Evolutionary conservation across 164 flowering plant genomes (phyloP), one percentile per base, ranked within the genome.

Genomic region (Pachysandra terminalis): DNA sequence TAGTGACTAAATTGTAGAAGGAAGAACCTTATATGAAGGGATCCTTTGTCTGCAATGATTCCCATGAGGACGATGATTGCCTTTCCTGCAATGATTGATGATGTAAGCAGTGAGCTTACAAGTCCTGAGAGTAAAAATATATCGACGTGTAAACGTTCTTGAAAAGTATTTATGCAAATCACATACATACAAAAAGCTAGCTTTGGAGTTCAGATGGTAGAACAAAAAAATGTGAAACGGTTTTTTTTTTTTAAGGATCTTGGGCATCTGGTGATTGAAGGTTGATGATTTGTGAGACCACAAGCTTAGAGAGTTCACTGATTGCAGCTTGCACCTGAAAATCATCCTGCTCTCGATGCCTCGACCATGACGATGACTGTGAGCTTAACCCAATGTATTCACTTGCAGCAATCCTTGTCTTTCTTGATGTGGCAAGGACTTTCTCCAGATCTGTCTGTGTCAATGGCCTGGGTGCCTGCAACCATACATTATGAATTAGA

Each of bases 391-490:
- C 62, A 21, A 68, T 71, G 79, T 82, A 90, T 71, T 93, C 96
- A 61, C 35, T 71, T 2, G 93, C 95, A 62, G 96, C 95, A 56
- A 79, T 83, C 76, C 56, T 83, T 3, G 97, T 85, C 75, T 84
- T 88, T 56, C 55, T 84, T 25, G 91, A 78, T 3, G 89, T 82
- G 19, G 75, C 70, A 24, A 92, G 80, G 49, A 82, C 95, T 66
- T 68, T 81, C 85, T 89, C 91, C 66, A 95, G 64, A 77, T 95
- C 99, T 9, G 53, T 25, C 70, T 93, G 97, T 48, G 84, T 75
- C 68, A 96, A 72, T 25, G 93, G 81, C 72, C 99, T 80, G 19
- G 90, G 95, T 49, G 64, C 72, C 99, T 96, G 83, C n/a, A 63
- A 78, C 69, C 41, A 62, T 10, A 48, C 14, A 70, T 9, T 21